Conservation (phyloP, 805 yeast genomes). For the Candida pseudofarinosa region DNA sequence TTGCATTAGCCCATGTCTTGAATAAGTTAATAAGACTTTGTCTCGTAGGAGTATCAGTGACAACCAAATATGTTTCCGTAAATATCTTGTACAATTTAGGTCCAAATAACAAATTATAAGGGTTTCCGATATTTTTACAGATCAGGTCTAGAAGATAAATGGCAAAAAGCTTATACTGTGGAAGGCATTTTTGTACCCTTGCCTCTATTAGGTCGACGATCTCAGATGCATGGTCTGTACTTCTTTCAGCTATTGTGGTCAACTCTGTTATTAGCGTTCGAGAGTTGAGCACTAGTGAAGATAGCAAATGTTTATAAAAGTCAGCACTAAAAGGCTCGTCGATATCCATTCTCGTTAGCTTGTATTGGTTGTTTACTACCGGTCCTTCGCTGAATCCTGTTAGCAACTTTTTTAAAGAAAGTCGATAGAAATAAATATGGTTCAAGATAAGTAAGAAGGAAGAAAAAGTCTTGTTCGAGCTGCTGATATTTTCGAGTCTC, state of each 20-base stretch:
- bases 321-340: conserved; percentile 24
- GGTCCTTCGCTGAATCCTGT: not conserved
- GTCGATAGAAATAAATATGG: not conserved
- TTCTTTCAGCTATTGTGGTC: conserved; percentile 33
- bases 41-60: conserved; percentile 36
- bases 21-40: conserved; percentile 37
- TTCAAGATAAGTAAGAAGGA: not conserved
- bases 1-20: conserved; percentile 36
- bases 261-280: conserved; percentile 36
- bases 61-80: conserved; percentile 36
- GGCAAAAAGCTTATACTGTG: conserved; percentile 33
- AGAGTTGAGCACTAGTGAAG: conserved; percentile 33
- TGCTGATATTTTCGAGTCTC: not conserved
- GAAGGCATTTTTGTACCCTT: conserved; percentile 33
- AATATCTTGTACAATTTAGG: conserved; percentile 29
- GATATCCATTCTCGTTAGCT: conserved; percentile 5
- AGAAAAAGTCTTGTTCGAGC: not conserved
- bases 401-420: not conserved
- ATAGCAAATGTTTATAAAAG: conserved; percentile 27
- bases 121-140: conserved; percentile 40
- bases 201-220: conserved; percentile 33
- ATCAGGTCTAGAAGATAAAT: conserved; percentile 41
- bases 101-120: conserved; percentile 37
- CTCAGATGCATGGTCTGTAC: conserved; percentile 26
- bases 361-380: not conserved